Conservation (phyloP, 192 early-diverging fungal genomes). For the Mortierella claussenii region DNA sequence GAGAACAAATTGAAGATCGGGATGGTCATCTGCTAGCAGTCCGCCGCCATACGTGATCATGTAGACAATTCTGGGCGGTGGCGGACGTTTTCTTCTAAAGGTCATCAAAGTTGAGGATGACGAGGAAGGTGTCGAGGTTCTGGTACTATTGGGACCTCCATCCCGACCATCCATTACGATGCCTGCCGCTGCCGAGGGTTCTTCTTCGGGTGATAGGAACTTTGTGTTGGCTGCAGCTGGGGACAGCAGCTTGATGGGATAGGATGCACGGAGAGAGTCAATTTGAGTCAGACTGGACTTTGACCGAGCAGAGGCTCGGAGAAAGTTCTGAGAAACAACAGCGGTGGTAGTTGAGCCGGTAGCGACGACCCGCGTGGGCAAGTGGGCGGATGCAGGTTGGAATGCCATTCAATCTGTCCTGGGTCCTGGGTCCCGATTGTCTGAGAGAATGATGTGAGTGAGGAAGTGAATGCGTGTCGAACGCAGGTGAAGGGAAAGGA, state of each 20-base stretch:
- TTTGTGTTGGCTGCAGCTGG: slow-evolving; percentile 32
- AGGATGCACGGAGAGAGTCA: slow-evolving; percentile 42
- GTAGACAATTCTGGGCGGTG: slow-evolving; percentile 67
- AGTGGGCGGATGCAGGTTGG: slow-evolving; percentile 41
- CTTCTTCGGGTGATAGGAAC: background rate
- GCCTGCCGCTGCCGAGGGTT: background rate
- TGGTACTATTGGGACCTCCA: background rate
- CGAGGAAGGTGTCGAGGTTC: background rate
- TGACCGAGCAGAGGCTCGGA: slow-evolving; percentile 36
- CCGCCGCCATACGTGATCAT: slow-evolving; percentile 90
- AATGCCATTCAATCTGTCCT: slow-evolving; percentile 29
- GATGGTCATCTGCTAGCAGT: slow-evolving; percentile 79
- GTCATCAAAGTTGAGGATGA: background rate
- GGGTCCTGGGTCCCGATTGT: background rate
- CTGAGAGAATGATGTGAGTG: too few relatives aligned
- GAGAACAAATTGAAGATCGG: slow-evolving; percentile 66
- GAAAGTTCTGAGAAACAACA: slow-evolving; percentile 49
- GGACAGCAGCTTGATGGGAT: slow-evolving; percentile 46
- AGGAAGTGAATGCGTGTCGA: too few relatives aligned
- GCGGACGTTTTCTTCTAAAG: slow-evolving; percentile 8
- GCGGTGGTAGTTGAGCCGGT: slow-evolving; percentile 38
- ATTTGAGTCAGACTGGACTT: slow-evolving; percentile 48
- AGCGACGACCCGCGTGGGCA: slow-evolving; percentile 24
- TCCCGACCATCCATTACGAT: background rate
- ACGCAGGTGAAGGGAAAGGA: background rate